Conservation (phyloP, 1,139 yeast genomes). For the Protomyces inouyei region DNA sequence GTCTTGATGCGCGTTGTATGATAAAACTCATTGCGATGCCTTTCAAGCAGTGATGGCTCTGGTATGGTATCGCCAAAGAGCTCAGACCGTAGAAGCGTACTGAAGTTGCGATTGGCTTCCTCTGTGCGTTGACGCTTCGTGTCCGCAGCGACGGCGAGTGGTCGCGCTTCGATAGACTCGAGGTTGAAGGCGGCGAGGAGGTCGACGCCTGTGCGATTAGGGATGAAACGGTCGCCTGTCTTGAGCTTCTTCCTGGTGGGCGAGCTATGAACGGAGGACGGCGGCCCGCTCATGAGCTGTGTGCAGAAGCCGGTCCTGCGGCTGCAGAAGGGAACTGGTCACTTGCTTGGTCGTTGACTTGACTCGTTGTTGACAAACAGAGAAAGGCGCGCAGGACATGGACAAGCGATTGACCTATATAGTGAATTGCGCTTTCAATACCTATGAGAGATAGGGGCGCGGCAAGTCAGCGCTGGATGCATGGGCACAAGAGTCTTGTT, state of each 20-base stretch:
- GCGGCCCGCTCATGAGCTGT: not conserved
- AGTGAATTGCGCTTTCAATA: too few relatives aligned
- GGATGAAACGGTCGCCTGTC: conserved; percentile 76
- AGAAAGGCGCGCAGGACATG: not conserved
- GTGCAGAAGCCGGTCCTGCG: not conserved
- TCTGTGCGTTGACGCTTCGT: conserved; percentile 47
- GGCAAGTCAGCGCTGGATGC: too few relatives aligned
- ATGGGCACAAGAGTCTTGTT: too few relatives aligned
- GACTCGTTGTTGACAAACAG: not conserved
- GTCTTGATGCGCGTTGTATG: conserved; percentile 28
- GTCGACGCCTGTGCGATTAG: conserved; percentile 78
- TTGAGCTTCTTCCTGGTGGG: conserved; percentile 33
- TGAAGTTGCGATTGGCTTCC: conserved; percentile 82
- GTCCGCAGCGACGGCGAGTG: conserved; percentile 49
- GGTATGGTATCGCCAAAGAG: conserved; percentile 56
- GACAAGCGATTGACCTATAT: too few relatives aligned
- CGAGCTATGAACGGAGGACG: conserved; percentile 4
- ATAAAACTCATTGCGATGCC: not conserved
- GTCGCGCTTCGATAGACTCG: conserved; percentile 31
- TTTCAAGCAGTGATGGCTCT: conserved; percentile 1
- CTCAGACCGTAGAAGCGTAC: conserved; percentile 80
- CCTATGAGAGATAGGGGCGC: too few relatives aligned
- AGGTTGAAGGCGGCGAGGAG: conserved; percentile 76
- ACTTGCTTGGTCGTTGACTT: not conserved
- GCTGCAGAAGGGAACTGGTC: not conserved